Base-by-base conservation (phyloP, 148 eudicot genomes). In the Bassia scoparia region DNA sequence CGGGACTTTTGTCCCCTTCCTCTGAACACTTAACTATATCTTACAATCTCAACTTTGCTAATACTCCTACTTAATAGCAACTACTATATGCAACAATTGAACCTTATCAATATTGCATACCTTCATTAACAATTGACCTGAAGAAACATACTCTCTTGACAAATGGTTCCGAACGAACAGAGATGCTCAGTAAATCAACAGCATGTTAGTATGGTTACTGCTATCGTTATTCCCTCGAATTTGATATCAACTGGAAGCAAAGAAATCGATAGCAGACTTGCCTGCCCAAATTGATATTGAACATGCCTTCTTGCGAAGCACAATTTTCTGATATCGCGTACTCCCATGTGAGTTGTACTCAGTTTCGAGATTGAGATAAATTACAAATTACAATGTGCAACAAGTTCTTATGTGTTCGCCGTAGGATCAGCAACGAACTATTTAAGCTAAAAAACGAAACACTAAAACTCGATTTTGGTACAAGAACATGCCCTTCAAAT, bases 401-500 rank as follows among this genome's bases (percentile, higher is more conserved):
- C 21, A 52, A 21, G 56, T 20, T 10, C 20, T 31, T 21, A 27
- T n/a, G 13, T 62, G 31, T 53, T 70, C 29, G 56, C 10, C 48
- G n/a, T 38, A 14, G 74, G 44, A 24, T 7, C 24, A 41, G n/a
- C n/a, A 50, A 35, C 46, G 27, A 63, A 30, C 30, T 64, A 52
- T 13, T 64, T 12, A 43, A 54, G 53, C 5, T 29, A 13, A 46
- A 58, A 76, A 46, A 24, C 44, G 41, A 62, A n/a, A n/a, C n/a
- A 38, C 17, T 34, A 53, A 53, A 16, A 61, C 23, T 71, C 17
- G 34, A 61, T 18, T 70, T 69, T 72, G n/a, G 50, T 38, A 77
- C 80, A 64, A 71, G 6, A 66, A 72, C 67, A 64, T 16, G 67
- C 55, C 71, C 71, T 70, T 66, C 59, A 71, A 64, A 70, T 31